phyloP scores from a whole-genome alignment of 2,329 filamentous ascomycete species.

The Aspergillus sp. region DNA sequence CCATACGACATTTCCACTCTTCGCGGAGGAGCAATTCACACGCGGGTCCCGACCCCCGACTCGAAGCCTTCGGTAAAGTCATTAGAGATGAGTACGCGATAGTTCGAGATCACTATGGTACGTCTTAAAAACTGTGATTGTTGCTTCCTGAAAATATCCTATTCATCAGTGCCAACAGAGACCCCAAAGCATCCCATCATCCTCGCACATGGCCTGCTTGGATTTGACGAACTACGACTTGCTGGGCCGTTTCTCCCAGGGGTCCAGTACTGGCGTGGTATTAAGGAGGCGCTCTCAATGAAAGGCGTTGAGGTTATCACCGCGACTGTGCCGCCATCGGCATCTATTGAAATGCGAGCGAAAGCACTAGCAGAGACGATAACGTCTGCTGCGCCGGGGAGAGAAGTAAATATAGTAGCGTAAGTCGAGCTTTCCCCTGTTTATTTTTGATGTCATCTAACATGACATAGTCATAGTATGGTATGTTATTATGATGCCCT shows the following conservation, averaged over 20 bases:
- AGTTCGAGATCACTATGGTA: slow-evolving; percentile 59
- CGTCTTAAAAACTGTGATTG: not conserved
- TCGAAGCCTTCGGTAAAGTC: slow-evolving; percentile 52
- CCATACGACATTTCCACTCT: slow-evolving; percentile 19
- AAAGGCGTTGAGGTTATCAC: slow-evolving; percentile 63
- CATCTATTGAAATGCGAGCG: slow-evolving; percentile 59
- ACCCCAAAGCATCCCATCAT: slow-evolving; percentile 59
- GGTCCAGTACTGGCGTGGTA: slow-evolving; percentile 65
- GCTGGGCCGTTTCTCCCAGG: slow-evolving; percentile 56
- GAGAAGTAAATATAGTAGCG: slow-evolving; percentile 65
- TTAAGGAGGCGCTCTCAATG: slow-evolving; percentile 56
- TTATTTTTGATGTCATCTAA: not conserved
- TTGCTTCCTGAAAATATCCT: not conserved
- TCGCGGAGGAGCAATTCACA: slow-evolving; percentile 15
- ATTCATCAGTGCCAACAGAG: slow-evolving; percentile 21
- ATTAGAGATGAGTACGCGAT: slow-evolving; percentile 64
- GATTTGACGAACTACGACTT: slow-evolving; percentile 63
- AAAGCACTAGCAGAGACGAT: slow-evolving; percentile 55
- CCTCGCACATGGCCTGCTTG: slow-evolving; percentile 64
- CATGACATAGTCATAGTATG: slow-evolving; percentile 47
- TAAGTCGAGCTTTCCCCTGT: slow-evolving; percentile 36
- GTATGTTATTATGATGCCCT: slow-evolving; percentile 27
- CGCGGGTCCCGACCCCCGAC: slow-evolving; percentile 46
- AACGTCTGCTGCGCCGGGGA: slow-evolving; percentile 52
- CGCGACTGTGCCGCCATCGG: slow-evolving; percentile 59